Percentiles rank a stretch among this genome's conserved stretches.
phyloP scores from a whole-genome alignment of 371 early-diverging fungal species.

The Mortierella polycephala region DNA sequence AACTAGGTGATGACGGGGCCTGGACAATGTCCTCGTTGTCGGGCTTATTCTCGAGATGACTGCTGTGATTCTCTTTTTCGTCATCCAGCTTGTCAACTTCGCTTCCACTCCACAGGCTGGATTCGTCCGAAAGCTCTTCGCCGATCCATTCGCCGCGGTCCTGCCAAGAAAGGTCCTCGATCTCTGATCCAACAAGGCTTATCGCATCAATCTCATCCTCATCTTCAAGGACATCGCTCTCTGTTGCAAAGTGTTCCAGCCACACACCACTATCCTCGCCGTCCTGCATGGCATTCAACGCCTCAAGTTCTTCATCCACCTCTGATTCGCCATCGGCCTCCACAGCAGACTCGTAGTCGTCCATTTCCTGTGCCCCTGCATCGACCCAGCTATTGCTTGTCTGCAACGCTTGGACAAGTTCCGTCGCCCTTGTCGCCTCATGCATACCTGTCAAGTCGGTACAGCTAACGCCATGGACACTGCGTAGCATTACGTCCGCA shows the following conservation, averaged over 20 bases:
- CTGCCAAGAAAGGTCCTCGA: slow-evolving; percentile 41
- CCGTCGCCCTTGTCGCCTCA: slow-evolving; percentile 1
- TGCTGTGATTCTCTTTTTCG: neutral
- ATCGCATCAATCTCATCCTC: slow-evolving; percentile 34
- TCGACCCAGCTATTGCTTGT: slow-evolving; percentile 53
- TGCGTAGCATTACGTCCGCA: slow-evolving; percentile 44
- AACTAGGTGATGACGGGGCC: slow-evolving; percentile 39
- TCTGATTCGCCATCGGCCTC: slow-evolving; percentile 44
- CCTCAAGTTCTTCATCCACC: slow-evolving; percentile 38
- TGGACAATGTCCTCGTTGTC: slow-evolving; percentile 39
- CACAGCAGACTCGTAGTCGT: slow-evolving; percentile 47
- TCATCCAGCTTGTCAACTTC: slow-evolving; percentile 29
- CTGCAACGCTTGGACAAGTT: slow-evolving; percentile 24
- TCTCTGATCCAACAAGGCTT: slow-evolving; percentile 47
- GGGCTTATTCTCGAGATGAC: neutral
- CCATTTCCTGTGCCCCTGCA: slow-evolving; percentile 43
- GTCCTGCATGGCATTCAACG: slow-evolving; percentile 29
- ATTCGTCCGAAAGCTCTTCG: slow-evolving; percentile 44
- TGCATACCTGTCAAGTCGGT: slow-evolving; percentile 38
- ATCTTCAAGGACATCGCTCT: slow-evolving; percentile 45
- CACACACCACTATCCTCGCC: slow-evolving; percentile 49
- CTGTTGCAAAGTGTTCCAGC: slow-evolving; percentile 51
- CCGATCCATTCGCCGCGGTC: slow-evolving; percentile 51
- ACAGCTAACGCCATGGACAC: slow-evolving; percentile 45
- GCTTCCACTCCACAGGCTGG: slow-evolving; percentile 41